A percentile compares a stretch with the other conserved stretches of the same genome.
These are phyloP conservation scores for Lasiodiplodia gonubiensis DNA, from an alignment of 2,329 filamentous ascomycete species.

Conservation along the genomic window DNA sequence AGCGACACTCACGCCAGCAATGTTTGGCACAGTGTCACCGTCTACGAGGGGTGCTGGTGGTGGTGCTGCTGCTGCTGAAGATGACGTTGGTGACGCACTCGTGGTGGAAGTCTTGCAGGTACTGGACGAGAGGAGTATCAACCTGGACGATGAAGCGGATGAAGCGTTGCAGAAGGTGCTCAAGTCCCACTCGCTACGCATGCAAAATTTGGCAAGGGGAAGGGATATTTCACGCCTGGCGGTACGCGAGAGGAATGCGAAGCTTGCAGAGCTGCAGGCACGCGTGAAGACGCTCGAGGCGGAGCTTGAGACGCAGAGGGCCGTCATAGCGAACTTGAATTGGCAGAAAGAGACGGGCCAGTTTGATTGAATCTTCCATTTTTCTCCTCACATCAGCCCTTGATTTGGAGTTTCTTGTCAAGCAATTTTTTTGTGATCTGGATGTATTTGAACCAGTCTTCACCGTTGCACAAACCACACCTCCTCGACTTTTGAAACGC, in stretches of 20 bases:
- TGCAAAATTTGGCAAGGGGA: conserved; percentile 67
- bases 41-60: neutral
- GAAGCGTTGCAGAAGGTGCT: conserved; percentile 36
- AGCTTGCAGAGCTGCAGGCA: conserved; percentile 69
- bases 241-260: conserved; percentile 68
- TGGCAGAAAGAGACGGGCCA: conserved; percentile 34
- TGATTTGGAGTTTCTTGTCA: neutral
- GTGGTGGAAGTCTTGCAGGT: conserved; percentile 56
- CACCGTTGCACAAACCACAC: neutral
- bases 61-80: conserved; percentile 11
- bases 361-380: conserved; percentile 2
- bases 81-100: conserved; percentile 31
- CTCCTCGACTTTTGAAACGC: neutral
- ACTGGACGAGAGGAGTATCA: conserved; percentile 53
- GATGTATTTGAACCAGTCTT: neutral
- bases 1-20: conserved; percentile 42
- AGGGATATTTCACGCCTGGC: conserved; percentile 69
- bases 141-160: conserved; percentile 34
- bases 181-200: conserved; percentile 60
- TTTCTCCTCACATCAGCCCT: neutral
- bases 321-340: conserved; percentile 49
- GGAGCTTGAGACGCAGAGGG: conserved; percentile 60
- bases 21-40: conserved; percentile 33
- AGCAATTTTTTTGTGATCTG: neutral
- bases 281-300: conserved; percentile 64